Evolutionary conservation across 352 stramenopile species (phyloP), one percentile per base, ranked within the genome.

Genomic region (Globisporangium polare): DNA sequence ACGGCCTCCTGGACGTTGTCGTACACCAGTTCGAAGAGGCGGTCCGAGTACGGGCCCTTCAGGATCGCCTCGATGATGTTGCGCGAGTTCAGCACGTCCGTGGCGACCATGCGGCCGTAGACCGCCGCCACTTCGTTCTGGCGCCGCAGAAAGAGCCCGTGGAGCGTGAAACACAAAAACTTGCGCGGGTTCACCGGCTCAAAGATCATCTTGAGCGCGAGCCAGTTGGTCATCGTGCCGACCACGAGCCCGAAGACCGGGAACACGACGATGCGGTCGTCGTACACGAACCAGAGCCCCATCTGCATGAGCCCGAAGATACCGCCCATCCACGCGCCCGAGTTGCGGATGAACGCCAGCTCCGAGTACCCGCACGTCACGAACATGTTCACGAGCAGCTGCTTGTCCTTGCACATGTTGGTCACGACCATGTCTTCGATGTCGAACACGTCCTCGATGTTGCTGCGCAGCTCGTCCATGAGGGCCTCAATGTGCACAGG

Each of bases 171-270:
- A 24, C 92, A 88, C 22, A 88, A 71, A 67, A 97, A 75, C 54
- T 83, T 90, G 22, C 77, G 83, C 7, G 92, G 90, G 41, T 97
- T 82, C 47, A 97, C 82, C 0, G 92, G 92, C 62, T 95, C 77
- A 66, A 98, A 98, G 56, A 98, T 97, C 79, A 97, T 94, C 65
- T 96, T 95, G 29, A 98, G 68, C 53, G 90, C 92, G 33, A 99
- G 77, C 90, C 92, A 98, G 69, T 99, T 99, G n/a, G 97, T 99
- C 33, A 98, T 89, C 12, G 97, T 91, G 13, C 97, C 97, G 7
- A 99, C 97, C 41, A 99, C 88, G 17, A 96, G 72, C 22, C 97
- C 97, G n/a, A 96, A 78, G 18, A 97, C 89, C 1, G 92, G 92
- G 54, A 98, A 96, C 9, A 92, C 80, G 13, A 96, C 82, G 57